Base-by-base conservation (phyloP, 2,329 filamentous ascomycete genomes). In the Exserohilum rostratum region DNA sequence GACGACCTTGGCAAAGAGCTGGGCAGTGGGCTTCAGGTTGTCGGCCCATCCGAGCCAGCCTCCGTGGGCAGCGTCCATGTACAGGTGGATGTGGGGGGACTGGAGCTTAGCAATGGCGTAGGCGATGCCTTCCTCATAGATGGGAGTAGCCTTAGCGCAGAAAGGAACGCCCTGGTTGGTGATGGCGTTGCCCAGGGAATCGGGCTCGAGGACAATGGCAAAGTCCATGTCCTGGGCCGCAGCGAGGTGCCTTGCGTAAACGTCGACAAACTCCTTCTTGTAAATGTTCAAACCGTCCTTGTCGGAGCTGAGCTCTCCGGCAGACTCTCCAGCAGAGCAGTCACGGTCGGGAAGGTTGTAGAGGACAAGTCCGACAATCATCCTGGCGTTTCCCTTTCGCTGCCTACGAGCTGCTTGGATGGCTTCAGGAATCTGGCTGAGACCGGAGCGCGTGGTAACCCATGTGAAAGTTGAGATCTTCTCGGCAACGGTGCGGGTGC, bases 291-390 rank as follows among this genome's bases (percentile, higher is more conserved):
- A 45, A 7, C 65, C 65, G 39, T 67, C 50, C 4, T 66, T 67
- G 30, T 87, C 92, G 63, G 91, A 90, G 68, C 89, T 84, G 45
- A 98, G 86, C 76, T 98, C 93, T 46, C 89, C 84, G 43, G 81
- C 77, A 50, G 91, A 90, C 90, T 92, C 96, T 64, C 80, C 78
- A 48, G 90, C 90, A 69, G 90, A 90, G 73, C 81, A 83, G 77
- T 98, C 90, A 80, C 90, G 97, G 78, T 98, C 93, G 82, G 98
- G 93, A 3, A 98, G 85, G 31, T 85, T 83, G 81, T 97, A 98
- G 83, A 98, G 96, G 55, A 93, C 91, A 47, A 70, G 65, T 7
- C 67, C 67, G 3, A 68, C 64, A 17, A 68, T 64, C 49, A 67
- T 62, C 17, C 52, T 62, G 50, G 58, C 63, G 33, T 50, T 39